Evolutionary conservation across 2,329 filamentous ascomycete species (phyloP), one percentile per base, ranked within the genome.

Genomic region (Colletotrichum sansevieriae): DNA sequence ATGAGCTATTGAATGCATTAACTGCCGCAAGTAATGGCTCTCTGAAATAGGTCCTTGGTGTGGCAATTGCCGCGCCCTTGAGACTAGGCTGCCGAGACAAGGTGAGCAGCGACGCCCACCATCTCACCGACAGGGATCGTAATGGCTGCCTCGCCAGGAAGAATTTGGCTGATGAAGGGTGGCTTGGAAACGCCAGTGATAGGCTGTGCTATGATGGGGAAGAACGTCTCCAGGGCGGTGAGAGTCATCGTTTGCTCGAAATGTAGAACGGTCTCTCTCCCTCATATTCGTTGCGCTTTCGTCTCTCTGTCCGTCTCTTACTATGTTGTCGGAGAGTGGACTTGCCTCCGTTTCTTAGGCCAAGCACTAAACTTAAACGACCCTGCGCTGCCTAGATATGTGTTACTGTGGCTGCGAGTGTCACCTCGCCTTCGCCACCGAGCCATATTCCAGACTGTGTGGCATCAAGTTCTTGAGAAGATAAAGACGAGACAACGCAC

Each of bases 71-170:
- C 61, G 61, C n/a, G 37, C 33, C 13, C 39, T 35, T 20, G 41
- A 52, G 41, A 37, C 47, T 55, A 65, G 65, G 62, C 62, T 56
- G 55, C 65, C 65, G 49, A 65, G 62, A 54, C 55, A 55, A 65
- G 62, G 54, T 56, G 55, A 65, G 62, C 55, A 55, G 43, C 55
- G 13, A 52, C 60, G 49, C 62, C 62, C 47, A 60, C 65, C 47
- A 51, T 37, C 49, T 65, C 65, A 68, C 65, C 62, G 62, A 68
- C 65, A 68, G 29, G 65, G 65, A 65, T 65, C 12, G 13, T 15
- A 33, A 55, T 56, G 62, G 65, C 35, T 65, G 65, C 65, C 55
- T 68, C 35, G 62, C 49, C 22, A 49, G 20, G 22, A 35, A 29
- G 33, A 37, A n/a, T 29, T 37, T 43, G 25, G 43, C 46, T n/a